Evolutionary conservation across 345 rosid genomes (phyloP), one percentile per base, ranked within the genome.

Genomic region (Laguncularia racemosa): DNA sequence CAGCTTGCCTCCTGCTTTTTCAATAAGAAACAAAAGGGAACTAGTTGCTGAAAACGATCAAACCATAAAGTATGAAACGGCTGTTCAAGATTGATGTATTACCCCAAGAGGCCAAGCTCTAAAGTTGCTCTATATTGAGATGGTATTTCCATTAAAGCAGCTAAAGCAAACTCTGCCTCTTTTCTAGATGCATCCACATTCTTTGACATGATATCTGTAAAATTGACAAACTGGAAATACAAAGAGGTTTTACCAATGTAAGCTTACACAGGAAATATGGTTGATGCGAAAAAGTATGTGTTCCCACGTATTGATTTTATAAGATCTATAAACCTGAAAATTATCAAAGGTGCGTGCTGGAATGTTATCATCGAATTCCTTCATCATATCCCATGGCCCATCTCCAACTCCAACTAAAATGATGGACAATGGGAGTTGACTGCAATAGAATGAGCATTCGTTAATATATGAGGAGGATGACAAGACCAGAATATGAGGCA

Each of bases 351-450:
- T 71, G 52, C 83, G 64, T 15, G 80, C 56, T 61, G 83, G 80
- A 56, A 78, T 78, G 62, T 78, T 78, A 48, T 78, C 83, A 59
- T 78, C 83, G 12, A 78, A 78, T 66, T 78, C 78, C 58, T 69
- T 75, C 83, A 78, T 78, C 73, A 78, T 70, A 49, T 78, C 83
- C 83, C 80, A 78, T 0, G 82, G 79, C 16, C 82, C 82, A 57
- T 74, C 82, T 16, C 82, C 79, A 17, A 78, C 83, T 16, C 83
- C 83, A 1, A 78, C 83, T 28, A 78, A 57, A 54, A 75, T 59
- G 46, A 78, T 78, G 2, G 83, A 78, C 21, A 78, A 57, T 40
- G 83, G 83, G 57, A 52, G 65, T 16, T 64, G 52, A 28, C 83
- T 78, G 83, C 57, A 69, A 48, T 53, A 10, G 50, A 40, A 44